Evolutionary conservation across 2,329 filamentous ascomycete genomes (phyloP).

Genomic region (Scopulariopsis brevicaulis): DNA sequence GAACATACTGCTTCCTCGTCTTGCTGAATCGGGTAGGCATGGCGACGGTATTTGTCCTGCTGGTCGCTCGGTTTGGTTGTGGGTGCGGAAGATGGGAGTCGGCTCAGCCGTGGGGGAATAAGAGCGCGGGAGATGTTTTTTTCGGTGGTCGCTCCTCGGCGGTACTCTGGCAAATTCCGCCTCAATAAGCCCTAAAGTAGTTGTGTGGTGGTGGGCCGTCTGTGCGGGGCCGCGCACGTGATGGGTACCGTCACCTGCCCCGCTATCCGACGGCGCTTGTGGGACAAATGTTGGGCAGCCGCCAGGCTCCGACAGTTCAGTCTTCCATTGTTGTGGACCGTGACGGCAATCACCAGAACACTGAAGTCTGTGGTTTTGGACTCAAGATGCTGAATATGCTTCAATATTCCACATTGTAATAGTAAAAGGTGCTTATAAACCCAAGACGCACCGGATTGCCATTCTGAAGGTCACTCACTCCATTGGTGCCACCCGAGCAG

Average conservation of each 20-base stretch:
- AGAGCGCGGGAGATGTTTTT: slow-evolving; percentile 2
- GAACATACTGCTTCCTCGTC: slow-evolving; percentile 69
- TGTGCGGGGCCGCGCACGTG: neutral
- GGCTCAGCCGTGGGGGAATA: neutral
- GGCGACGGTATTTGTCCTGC: slow-evolving; percentile 23
- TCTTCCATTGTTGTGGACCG: too few species aligned
- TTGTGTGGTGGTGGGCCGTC: neutral
- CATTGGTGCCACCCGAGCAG: too few species aligned
- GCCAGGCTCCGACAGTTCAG: too few species aligned
- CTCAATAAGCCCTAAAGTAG: slow-evolving; percentile 1
- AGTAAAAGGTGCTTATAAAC: too few species aligned
- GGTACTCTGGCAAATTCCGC: slow-evolving; percentile 3
- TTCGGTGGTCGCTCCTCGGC: slow-evolving; percentile 2
- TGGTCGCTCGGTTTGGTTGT: slow-evolving; percentile 2
- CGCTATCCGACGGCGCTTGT: neutral
- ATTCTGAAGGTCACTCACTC: too few species aligned
- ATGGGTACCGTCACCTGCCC: neutral
- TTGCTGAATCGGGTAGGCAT: slow-evolving; percentile 68
- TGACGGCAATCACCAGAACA: too few species aligned
- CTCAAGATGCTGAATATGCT: too few species aligned
- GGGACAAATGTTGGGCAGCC: too few species aligned
- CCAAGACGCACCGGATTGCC: too few species aligned
- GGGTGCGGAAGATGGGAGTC: slow-evolving; percentile 2
- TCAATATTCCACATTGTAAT: too few species aligned
- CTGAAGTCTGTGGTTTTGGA: too few species aligned